These are phyloP conservation scores for Gracilaria domingensis DNA, from an alignment of 23 red algal species.

Conservation along the genomic window DNA sequence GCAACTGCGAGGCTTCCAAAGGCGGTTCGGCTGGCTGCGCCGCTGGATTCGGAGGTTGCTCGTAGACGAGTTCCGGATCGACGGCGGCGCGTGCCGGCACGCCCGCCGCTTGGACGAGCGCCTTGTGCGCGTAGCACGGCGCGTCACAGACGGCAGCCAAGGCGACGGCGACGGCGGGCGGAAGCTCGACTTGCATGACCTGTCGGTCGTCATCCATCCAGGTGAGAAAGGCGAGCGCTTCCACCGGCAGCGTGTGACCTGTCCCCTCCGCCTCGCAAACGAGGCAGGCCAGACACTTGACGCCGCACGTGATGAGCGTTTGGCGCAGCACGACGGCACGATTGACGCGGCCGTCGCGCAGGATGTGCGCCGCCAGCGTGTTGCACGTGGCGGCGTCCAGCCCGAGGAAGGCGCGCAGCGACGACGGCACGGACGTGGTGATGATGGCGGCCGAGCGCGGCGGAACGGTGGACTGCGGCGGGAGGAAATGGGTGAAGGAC, in stretches of 20 bases:
- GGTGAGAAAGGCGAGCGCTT: background rate
- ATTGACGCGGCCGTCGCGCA: background rate
- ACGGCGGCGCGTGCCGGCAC: background rate
- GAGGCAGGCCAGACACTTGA: background rate
- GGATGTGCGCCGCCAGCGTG: background rate
- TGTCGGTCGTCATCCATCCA: background rate
- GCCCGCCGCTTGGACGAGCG: background rate
- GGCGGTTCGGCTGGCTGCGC: background rate
- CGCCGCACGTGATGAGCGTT: background rate
- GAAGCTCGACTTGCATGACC: background rate
- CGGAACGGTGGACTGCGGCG: background rate
- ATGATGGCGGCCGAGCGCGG: conserved; percentile 11
- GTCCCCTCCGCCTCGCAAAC: background rate
- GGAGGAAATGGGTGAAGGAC: background rate
- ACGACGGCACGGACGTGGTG: background rate
- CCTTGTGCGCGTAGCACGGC: background rate
- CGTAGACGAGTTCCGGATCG: background rate
- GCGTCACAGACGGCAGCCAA: background rate
- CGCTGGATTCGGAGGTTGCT: background rate
- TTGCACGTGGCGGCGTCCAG: background rate
- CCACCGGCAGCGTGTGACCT: background rate
- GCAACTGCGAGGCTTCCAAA: background rate
- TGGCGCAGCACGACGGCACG: background rate
- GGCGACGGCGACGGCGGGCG: background rate
- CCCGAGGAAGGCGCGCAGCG: conserved; percentile 5